A percentile compares a stretch with the other conserved stretches of the same genome.
Evolutionary conservation across 2,329 filamentous ascomycete genomes (phyloP).

Genomic region (Aspergillus awamori): DNA sequence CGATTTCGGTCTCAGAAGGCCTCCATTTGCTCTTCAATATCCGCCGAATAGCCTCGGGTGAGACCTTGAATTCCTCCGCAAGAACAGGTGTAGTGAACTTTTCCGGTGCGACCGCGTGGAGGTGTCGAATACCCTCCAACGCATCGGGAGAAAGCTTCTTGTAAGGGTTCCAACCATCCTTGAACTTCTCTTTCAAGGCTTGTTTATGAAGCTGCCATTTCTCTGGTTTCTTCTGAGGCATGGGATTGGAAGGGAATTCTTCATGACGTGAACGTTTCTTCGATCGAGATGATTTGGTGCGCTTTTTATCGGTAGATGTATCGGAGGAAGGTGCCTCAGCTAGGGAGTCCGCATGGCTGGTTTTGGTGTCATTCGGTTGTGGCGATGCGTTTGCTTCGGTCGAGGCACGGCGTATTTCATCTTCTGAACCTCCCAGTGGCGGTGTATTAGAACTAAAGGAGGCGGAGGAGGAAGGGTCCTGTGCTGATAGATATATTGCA

Average conservation of each 20-base stretch:
- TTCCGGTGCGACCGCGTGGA: slow-evolving; percentile 76
- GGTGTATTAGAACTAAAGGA: not conserved
- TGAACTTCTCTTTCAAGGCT: slow-evolving; percentile 76
- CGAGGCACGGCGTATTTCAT: not conserved
- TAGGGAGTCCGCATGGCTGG: not conserved
- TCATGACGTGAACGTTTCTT: slow-evolving; percentile 12
- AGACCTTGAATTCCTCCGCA: slow-evolving; percentile 79
- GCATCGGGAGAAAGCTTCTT: slow-evolving; percentile 92
- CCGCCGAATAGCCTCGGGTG: slow-evolving; percentile 80
- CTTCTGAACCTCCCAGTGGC: not conserved
- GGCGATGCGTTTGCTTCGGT: not conserved
- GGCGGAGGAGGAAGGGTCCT: not conserved
- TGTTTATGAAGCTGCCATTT: slow-evolving; percentile 76
- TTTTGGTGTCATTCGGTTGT: not conserved
- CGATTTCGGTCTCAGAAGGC: slow-evolving; percentile 42
- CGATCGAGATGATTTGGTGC: not conserved
- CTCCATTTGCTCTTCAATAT: slow-evolving; percentile 68
- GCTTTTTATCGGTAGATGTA: not conserved
- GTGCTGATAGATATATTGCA: not conserved
- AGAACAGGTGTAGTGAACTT: slow-evolving; percentile 75
- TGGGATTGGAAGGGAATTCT: not conserved
- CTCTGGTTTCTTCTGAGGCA: slow-evolving; percentile 42
- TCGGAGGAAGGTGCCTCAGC: not conserved
- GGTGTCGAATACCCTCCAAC: slow-evolving; percentile 80
- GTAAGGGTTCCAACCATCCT: slow-evolving; percentile 74